Base-by-base conservation (phyloP, 495 filamentous ascomycete species). In the Daldinia vernicosa region DNA sequence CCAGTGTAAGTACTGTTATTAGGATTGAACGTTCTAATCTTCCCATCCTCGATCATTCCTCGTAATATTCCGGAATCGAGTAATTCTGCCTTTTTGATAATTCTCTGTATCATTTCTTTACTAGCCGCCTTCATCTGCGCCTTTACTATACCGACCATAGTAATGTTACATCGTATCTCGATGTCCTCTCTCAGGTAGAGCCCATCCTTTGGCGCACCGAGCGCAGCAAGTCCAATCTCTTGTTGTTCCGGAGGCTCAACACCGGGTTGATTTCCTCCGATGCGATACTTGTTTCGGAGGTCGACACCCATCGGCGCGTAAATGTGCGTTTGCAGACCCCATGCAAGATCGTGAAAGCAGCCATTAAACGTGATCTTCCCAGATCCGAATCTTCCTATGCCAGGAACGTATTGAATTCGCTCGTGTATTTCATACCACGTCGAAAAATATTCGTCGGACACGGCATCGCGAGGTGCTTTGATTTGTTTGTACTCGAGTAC, bases 151-250 rank as follows among this genome's bases (percentile, higher is more conserved):
- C 80, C 76, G 4, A 88, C 82, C 73, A 92, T 80, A 62, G 90
- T 84, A 35, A 92, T 78, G 69, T 93, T 93, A 81, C 88, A 91
- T 72, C 85, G 85, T 79, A 94, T 88, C 57, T 91, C 87, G 40
- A 92, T 87, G 57, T 93, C 91, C 76, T 93, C 91, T 15, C 87
- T 82, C n/a, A 93, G 76, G 77, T 92, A 93, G 5, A 94, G 81
- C 0, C 92, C 92, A 40, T 88, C 86, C 14, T 80, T 80, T 0
- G 91, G 91, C 4, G 74, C 77, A 55, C 83, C 83, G 2, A 86
- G 75, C 53, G 73, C 75, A n/a, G 79, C 78, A 9, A 83, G 64
- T 24, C 88, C 87, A 26, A 90, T 81, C 74, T 93, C 90, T 4
- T 81, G 77, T 1, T 81, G 73, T 67, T 89, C 84, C 39, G 83